Evolutionary conservation across 2,329 filamentous ascomycete species (phyloP).

Genomic region (Ambrosiella xylebori): DNA sequence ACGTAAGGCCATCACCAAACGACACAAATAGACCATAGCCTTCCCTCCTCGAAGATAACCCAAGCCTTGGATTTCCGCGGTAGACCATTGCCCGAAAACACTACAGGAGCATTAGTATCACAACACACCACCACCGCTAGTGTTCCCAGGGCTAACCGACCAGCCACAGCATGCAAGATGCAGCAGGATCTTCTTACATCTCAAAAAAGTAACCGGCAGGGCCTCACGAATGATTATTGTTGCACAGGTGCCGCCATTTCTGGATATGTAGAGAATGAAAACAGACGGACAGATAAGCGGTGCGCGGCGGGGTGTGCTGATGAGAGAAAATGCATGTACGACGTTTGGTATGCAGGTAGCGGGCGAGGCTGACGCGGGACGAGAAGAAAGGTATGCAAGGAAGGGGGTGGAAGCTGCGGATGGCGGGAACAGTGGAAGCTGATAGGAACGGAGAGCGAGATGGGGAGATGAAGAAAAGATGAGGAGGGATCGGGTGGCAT

Average conservation of each 20-base stretch:
- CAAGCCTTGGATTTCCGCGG: neutral
- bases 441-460: neutral
- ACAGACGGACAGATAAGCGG: too few relatives aligned
- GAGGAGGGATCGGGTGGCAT: neutral
- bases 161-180: neutral
- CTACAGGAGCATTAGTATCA: too few relatives aligned
- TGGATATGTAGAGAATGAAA: too few relatives aligned
- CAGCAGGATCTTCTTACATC: neutral
- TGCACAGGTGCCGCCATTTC: too few relatives aligned
- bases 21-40: too few relatives aligned
- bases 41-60: neutral
- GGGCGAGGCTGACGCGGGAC: neutral
- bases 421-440: neutral
- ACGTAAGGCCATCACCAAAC: too few relatives aligned
- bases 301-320: neutral
- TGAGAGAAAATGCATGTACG: neutral
- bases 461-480: neutral
- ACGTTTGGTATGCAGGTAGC: neutral
- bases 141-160: neutral
- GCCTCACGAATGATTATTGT: too few relatives aligned
- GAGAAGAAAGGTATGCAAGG: too few relatives aligned
- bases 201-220: neutral
- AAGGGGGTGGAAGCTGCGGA: neutral
- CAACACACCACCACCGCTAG: neutral
- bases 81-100: too few relatives aligned